A percentile compares a stretch with the other conserved stretches of the same genome.
Evolutionary conservation across 345 rosid species (phyloP).

Genomic region (Triadica sebifera): DNA sequence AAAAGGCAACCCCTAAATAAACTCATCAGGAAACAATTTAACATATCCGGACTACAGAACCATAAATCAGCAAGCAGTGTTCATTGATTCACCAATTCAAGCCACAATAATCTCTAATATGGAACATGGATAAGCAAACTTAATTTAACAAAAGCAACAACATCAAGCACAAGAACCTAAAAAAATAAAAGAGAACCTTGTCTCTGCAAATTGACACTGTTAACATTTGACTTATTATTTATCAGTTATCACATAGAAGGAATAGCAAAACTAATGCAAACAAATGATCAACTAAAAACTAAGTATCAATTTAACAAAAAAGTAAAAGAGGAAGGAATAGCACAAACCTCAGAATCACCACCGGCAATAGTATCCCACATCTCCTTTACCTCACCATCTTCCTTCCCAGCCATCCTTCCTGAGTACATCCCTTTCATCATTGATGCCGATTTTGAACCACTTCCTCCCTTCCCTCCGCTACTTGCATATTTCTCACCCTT

Average conservation of each 20-base stretch:
- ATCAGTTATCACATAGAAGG: neutral
- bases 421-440: constrained; percentile 23
- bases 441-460: constrained; percentile 37
- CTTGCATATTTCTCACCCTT: constrained; percentile 37
- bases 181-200: neutral
- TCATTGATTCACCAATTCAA: neutral
- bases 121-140: neutral
- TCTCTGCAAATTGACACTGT: constrained; percentile 3
- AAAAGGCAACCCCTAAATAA: too few relatives aligned
- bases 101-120: neutral
- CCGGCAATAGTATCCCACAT: constrained; percentile 94
- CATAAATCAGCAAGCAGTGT: too few relatives aligned
- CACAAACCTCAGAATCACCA: constrained; percentile 74
- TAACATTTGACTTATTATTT: neutral
- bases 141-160: neutral
- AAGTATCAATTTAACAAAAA: neutral
- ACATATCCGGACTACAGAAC: too few relatives aligned
- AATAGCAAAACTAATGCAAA: too few relatives aligned
- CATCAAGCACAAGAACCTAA: neutral
- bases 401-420: constrained; percentile 34
- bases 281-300: too few relatives aligned
- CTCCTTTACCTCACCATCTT: constrained; percentile 76
- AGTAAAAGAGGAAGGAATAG: neutral
- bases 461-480: constrained; percentile 39
- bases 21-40: too few relatives aligned